Evolutionary conservation across 306 rosid genomes (phyloP), one percentile per base, ranked within the genome.

Genomic region (Dryas alaskensis): DNA sequence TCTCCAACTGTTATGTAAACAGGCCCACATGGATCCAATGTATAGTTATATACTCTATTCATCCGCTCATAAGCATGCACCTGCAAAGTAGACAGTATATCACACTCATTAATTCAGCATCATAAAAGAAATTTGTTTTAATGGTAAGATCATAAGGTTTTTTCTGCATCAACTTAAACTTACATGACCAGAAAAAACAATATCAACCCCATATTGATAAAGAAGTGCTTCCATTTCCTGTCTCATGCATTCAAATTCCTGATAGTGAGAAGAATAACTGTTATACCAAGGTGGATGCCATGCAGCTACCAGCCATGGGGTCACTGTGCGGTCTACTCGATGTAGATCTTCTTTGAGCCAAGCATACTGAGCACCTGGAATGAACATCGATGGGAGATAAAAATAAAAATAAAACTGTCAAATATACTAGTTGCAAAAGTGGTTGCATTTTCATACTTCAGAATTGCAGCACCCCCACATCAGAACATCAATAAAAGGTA

Each of bases 231-330:
- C 98, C 96, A 93, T 93, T 84, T 91, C 96, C 82, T 82, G 87
- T 79, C 97, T 92, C 98, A 89, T 93, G 76, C 97, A 89, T 80
- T 91, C 97, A 73, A 92, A 92, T 84, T 93, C 96, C 76, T 91
- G 98, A 83, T 92, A 88, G 79, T 92, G 98, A 19, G 94, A 92
- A 76, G 94, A 85, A 76, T 92, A 90, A 79, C 98, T 90, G 73
- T 88, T 90, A 78, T 92, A 92, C 98, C 96, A 92, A 44, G 98
- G 98, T 63, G 98, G 40, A 77, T 92, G 98, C 96, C 88, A 84
- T 73, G 96, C 89, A 59, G 92, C 96, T 47, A 90, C 87, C 40
- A 90, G 75, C 98, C 98, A 92, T 12, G 98, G 94, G 65, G 98
- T 93, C 68, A 84, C 86, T 1, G 64, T 76, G 8, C 89, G 89